phyloP scores from a whole-genome alignment of 768 basidiomycete species.

The Lyophyllum semitale region DNA sequence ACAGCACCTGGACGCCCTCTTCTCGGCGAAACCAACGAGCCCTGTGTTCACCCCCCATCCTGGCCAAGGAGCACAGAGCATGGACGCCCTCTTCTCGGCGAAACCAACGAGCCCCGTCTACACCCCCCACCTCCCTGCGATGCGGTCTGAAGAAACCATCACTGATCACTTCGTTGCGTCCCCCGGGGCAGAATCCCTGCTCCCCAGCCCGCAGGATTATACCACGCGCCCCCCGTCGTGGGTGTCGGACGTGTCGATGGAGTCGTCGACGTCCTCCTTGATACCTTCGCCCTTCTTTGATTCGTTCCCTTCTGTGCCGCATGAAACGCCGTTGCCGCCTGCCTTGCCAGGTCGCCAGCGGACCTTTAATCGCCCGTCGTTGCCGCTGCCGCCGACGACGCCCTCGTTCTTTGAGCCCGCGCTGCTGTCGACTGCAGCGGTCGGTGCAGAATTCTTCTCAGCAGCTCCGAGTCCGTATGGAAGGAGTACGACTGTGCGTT shows the following conservation, averaged over 20 bases:
- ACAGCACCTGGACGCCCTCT: slow-evolving; percentile 7
- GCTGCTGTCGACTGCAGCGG: slow-evolving; percentile 13
- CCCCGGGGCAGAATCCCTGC: slow-evolving; percentile 4
- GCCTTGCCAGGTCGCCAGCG: slow-evolving; percentile 13
- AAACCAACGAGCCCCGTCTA: slow-evolving; percentile 18
- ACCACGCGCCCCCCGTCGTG: slow-evolving; percentile 43
- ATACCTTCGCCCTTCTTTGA: slow-evolving; percentile 56
- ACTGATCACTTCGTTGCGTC: slow-evolving; percentile 8
- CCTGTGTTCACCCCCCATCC: slow-evolving; percentile 4
- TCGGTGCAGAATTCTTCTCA: slow-evolving; percentile 18
- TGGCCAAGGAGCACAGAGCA: background rate
- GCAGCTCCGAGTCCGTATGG: slow-evolving; percentile 6
- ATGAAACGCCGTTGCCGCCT: slow-evolving; percentile 37
- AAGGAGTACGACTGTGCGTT: slow-evolving; percentile 9
- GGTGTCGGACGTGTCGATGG: slow-evolving; percentile 43
- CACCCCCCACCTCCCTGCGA: slow-evolving; percentile 12
- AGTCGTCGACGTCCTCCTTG: slow-evolving; percentile 38
- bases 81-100: slow-evolving; percentile 11
- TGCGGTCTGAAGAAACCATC: slow-evolving; percentile 16
- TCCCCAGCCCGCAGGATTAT: slow-evolving; percentile 15
- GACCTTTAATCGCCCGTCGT: slow-evolving; percentile 11
- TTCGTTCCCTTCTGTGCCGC: slow-evolving; percentile 72
- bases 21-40: slow-evolving; percentile 13
- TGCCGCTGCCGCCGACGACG: slow-evolving; percentile 7
- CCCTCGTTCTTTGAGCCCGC: slow-evolving; percentile 22